Evolutionary conservation across 2,329 filamentous ascomycete genomes (phyloP), one percentile per base, ranked within the genome.

Genomic region (Colletotrichum endophyticum): DNA sequence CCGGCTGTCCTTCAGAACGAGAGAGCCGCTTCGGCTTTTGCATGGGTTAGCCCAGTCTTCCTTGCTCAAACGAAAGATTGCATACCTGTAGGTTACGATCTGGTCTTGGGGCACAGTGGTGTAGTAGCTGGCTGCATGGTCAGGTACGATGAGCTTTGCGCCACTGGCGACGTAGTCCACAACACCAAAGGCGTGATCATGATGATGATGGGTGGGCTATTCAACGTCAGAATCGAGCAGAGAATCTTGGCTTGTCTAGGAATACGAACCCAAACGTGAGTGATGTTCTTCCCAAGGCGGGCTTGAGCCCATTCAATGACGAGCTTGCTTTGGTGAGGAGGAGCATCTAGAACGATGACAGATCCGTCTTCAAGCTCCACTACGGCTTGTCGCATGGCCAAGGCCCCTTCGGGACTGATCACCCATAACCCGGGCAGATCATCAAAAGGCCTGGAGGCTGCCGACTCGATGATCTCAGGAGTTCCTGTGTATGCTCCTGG

Each of bases 321-420:
- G 16, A 79, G 74, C 19, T 77, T 69, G 25, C 77, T 78, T 28
- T 79, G 78, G n/a, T 79, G 78, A 25, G 73, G 78, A 6, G 78
- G 78, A 3, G 77, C 72, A 32, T 79, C 78, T 13, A 73, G 69
- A 2, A 78, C 77, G 6, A 78, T 64, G 8, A 78, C 44, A 5
- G 63, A 64, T 27, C 57, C 57, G 49, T 76, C 73, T 16, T 78
- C 77, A 16, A 79, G 73, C 53, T 78, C 78, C 6, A 73, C 49
- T 15, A 79, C 62, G 9, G 78, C 66, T 25, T 78, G 77, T 66
- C 75, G 27, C 57, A 61, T 19, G 16, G 25, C 57, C 57, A 61
- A 30, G 5, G 22, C 25, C 25, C 57, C 57, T 1, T 30, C 57
- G 2, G 57, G 27, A 30, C 57, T 61, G 4, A 61, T 61, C 25